phyloP scores from a whole-genome alignment of 164 flowering plant genomes.

The Brasenia schreberi region DNA sequence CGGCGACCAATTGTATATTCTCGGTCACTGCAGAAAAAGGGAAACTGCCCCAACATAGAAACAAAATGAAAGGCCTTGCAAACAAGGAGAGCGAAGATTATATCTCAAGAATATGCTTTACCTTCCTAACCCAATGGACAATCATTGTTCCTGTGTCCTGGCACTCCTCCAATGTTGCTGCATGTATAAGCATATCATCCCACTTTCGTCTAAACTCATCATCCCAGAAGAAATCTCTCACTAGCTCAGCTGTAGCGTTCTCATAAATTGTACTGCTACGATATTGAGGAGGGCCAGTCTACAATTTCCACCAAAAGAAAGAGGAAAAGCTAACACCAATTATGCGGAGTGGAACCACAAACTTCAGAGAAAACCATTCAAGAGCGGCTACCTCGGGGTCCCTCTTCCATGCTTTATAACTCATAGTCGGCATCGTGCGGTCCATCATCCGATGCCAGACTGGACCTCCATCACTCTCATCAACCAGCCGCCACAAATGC shows the following conservation, averaged over 20 bases:
- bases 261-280: conserved; percentile 54
- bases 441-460: conserved; percentile 14
- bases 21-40: no score
- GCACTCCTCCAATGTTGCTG: no score
- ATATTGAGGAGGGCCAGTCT: conserved; percentile 54
- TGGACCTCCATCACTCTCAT: conserved; percentile 13
- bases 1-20: no score
- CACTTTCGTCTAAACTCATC: conserved; percentile 54
- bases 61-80: no score
- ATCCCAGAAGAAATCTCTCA: conserved; percentile 86
- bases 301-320: background rate
- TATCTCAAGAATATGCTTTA: no score
- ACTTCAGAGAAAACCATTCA: no score
- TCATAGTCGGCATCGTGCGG: conserved; percentile 5
- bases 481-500: no score
- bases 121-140: no score
- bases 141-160: no score
- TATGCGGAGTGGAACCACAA: no score
- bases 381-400: conserved; percentile 8
- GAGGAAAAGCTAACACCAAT: background rate
- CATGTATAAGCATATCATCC: conserved; percentile 57
- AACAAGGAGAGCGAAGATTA: no score
- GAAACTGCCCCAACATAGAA: no score
- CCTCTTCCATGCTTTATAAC: conserved; percentile 13
- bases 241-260: conserved; percentile 56